These are phyloP conservation scores for Globisporangium cystogenes DNA, from an alignment of 352 stramenopile genomes.

Conservation along the genomic window DNA sequence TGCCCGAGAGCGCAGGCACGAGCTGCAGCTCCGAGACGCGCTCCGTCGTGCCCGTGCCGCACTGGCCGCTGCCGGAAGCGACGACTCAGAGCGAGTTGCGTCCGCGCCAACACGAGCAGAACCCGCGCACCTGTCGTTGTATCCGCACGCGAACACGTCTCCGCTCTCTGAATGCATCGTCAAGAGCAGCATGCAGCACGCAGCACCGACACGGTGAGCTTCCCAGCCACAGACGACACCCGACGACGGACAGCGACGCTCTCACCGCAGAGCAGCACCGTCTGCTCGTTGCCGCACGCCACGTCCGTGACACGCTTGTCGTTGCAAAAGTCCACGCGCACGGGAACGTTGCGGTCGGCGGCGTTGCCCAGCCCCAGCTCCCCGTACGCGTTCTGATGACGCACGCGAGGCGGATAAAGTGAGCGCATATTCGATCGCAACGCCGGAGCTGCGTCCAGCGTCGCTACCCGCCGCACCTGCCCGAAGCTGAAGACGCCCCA, in stretches of 20 bases:
- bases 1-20: conserved; percentile 47
- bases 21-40: conserved; percentile 42
- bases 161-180: conserved; percentile 34
- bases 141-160: conserved; percentile 85
- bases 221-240: neutral
- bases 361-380: conserved; percentile 89
- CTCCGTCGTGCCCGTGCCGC: conserved; percentile 79
- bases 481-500: conserved; percentile 41
- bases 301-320: conserved; percentile 65
- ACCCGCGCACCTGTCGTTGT: conserved; percentile 84
- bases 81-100: neutral
- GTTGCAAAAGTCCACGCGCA: conserved; percentile 28
- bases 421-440: neutral
- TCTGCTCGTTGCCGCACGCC: conserved; percentile 90
- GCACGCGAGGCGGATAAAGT: neutral
- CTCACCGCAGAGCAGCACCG: conserved; percentile 70
- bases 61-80: conserved; percentile 72
- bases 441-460: neutral
- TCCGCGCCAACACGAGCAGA: neutral
- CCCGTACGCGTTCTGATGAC: conserved; percentile 88
- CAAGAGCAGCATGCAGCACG: neutral
- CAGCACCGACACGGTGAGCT: neutral
- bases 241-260: neutral
- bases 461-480: too few species aligned
- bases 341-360: conserved; percentile 52